Conservation (phyloP, 1,284 basidiomycete species). For the Ganoderma meredithae region DNA sequence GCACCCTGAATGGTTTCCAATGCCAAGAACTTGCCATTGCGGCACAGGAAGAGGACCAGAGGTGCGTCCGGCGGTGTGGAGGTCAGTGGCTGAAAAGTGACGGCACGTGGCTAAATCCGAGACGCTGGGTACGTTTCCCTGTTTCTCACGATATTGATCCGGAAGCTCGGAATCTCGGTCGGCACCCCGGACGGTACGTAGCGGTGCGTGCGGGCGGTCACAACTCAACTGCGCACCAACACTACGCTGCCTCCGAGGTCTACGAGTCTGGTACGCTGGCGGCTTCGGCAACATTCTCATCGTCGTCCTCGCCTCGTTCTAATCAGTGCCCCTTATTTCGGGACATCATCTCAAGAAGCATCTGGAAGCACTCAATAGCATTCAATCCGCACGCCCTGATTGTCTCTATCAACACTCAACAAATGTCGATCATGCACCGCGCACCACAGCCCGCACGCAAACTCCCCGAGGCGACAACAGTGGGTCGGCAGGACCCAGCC, state of each 20-base stretch:
- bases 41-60: background rate
- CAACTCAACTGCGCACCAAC: background rate
- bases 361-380: background rate
- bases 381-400: constrained; percentile 2
- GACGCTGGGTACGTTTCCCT: background rate
- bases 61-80: background rate
- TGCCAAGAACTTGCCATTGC: constrained; percentile 2
- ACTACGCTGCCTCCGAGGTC: background rate
- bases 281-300: background rate
- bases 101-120: background rate
- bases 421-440: background rate
- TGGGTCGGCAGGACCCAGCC: background rate
- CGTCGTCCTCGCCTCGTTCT: background rate
- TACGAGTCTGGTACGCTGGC: background rate
- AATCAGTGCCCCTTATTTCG: background rate
- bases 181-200: background rate
- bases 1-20: background rate
- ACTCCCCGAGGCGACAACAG: constrained; percentile 1
- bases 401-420: background rate
- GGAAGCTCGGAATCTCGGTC: background rate
- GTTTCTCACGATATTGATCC: background rate
- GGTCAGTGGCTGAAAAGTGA: background rate
- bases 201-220: background rate
- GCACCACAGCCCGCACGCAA: background rate
- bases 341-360: background rate